Evolutionary conservation across 1,284 basidiomycete species (phyloP).

Genomic region (Tilletia walkeri): DNA sequence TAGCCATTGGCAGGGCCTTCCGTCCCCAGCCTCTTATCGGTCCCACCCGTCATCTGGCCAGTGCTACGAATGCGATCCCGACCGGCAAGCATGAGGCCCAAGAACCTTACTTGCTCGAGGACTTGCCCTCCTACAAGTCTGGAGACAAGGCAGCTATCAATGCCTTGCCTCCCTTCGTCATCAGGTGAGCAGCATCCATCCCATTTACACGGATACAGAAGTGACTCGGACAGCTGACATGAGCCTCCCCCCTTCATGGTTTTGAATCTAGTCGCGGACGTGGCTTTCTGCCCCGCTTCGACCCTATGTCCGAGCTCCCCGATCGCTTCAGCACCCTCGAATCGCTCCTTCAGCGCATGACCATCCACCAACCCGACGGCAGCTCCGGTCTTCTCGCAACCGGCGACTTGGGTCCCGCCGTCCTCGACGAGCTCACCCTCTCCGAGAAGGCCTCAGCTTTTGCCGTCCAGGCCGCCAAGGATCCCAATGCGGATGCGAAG

Average conservation of each 20-base stretch:
- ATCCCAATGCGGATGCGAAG: slow-evolving; percentile 21
- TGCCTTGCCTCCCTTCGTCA: slow-evolving; percentile 38
- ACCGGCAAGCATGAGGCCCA: background rate
- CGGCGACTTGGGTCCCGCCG: slow-evolving; percentile 47
- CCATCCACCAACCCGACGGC: slow-evolving; percentile 46
- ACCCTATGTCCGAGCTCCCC: slow-evolving; percentile 42
- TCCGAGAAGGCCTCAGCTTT: slow-evolving; percentile 21
- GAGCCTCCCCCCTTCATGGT: background rate
- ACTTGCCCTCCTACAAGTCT: slow-evolving; percentile 25
- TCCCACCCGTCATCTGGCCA: too few relatives aligned
- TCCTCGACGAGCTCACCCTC: slow-evolving; percentile 40
- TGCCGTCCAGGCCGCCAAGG: slow-evolving; percentile 4
- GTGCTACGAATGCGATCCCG: too few relatives aligned
- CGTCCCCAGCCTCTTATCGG: too few relatives aligned
- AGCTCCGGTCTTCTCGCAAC: slow-evolving; percentile 42
- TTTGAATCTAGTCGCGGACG: slow-evolving; percentile 23
- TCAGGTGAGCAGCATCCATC: slow-evolving; percentile 22
- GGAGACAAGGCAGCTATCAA: slow-evolving; percentile 32
- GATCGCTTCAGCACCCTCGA: slow-evolving; percentile 33
- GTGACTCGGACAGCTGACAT: too few relatives aligned
- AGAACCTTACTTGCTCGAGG: slow-evolving; percentile 43
- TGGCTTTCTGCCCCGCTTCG: slow-evolving; percentile 42
- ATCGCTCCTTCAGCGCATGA: slow-evolving; percentile 48
- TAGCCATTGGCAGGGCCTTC: too few relatives aligned
- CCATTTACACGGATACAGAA: background rate